These are phyloP conservation scores for Coemansia biformis DNA, from an alignment of 192 early-diverging fungal genomes.

Conservation along the genomic window DNA sequence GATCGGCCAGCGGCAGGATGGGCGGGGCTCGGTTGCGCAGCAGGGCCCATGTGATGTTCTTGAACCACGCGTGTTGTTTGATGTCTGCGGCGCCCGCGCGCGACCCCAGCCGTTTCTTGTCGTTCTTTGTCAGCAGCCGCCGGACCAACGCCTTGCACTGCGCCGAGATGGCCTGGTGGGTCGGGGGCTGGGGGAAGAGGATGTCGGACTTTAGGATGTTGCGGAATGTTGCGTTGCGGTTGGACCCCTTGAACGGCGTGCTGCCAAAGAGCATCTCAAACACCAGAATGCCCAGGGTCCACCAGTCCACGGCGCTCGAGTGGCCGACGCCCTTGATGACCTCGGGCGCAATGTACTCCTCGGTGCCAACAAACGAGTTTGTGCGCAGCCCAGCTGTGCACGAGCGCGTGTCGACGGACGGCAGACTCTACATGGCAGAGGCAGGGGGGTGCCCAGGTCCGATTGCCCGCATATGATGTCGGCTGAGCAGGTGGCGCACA, in stretches of 20 bases:
- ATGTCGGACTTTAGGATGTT: constrained; percentile 81
- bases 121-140: constrained; percentile 85
- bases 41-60: constrained; percentile 86
- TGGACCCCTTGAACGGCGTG: constrained; percentile 95
- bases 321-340: constrained; percentile 94
- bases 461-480: neutral
- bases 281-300: constrained; percentile 95
- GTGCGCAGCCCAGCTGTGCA: constrained; percentile 85
- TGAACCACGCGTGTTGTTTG: constrained; percentile 89
- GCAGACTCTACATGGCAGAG: constrained; percentile 42
- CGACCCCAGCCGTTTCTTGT: constrained; percentile 79
- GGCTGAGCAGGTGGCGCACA: no score
- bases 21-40: constrained; percentile 80
- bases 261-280: constrained; percentile 97
- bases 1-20: constrained; percentile 65
- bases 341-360: constrained; percentile 99
- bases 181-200: constrained; percentile 59
- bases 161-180: constrained; percentile 49
- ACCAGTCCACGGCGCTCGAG: constrained; percentile 95
- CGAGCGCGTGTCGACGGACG: constrained; percentile 78
- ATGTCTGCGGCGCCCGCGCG: constrained; percentile 89
- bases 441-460: neutral
- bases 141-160: constrained; percentile 70
- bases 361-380: constrained; percentile 98
- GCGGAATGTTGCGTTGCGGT: constrained; percentile 82